A percentile compares a stretch with the other conserved stretches of the same genome.
phyloP scores from a whole-genome alignment of 768 basidiomycete genomes.

The Rhodotorula taiwanensis region DNA sequence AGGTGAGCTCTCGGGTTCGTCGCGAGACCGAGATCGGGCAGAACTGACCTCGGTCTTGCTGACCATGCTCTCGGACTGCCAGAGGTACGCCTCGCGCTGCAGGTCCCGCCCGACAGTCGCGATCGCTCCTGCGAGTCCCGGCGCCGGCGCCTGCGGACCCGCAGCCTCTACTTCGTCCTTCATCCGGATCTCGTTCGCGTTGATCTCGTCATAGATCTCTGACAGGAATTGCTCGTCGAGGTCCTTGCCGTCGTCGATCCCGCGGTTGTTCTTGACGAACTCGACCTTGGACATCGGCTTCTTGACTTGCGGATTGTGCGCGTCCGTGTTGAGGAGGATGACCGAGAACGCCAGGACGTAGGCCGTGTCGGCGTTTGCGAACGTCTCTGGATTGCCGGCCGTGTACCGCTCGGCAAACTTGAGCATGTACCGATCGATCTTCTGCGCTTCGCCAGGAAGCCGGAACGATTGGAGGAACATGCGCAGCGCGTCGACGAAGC shows the following conservation, averaged over 20 bases:
- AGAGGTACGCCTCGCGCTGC: constrained; percentile 89
- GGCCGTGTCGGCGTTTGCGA: constrained; percentile 91
- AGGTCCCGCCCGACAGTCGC: constrained; percentile 88
- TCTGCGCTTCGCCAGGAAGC: constrained; percentile 92
- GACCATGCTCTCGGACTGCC: constrained; percentile 92
- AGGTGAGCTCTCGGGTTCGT: background rate
- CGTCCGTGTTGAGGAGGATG: constrained; percentile 95
- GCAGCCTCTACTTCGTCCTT: constrained; percentile 79
- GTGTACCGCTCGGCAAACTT: constrained; percentile 98
- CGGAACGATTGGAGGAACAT: constrained; percentile 91
- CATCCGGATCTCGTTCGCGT: constrained; percentile 90
- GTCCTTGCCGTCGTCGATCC: constrained; percentile 85
- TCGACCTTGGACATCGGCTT: constrained; percentile 85
- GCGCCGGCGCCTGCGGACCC: constrained; percentile 44
- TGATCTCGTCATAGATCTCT: constrained; percentile 82
- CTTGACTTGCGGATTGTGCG: constrained; percentile 90
- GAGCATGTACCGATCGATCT: constrained; percentile 97
- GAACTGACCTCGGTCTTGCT: constrained; percentile 80
- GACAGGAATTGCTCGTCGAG: constrained; percentile 77
- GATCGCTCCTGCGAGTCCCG: constrained; percentile 73
- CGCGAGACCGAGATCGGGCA: background rate
- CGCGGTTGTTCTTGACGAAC: constrained; percentile 90
- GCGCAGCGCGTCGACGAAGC: constrained; percentile 84
- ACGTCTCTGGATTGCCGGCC: constrained; percentile 73
- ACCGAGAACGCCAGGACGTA: constrained; percentile 93